Conservation (phyloP, 768 basidiomycete species). For the Pholiota conissans region DNA sequence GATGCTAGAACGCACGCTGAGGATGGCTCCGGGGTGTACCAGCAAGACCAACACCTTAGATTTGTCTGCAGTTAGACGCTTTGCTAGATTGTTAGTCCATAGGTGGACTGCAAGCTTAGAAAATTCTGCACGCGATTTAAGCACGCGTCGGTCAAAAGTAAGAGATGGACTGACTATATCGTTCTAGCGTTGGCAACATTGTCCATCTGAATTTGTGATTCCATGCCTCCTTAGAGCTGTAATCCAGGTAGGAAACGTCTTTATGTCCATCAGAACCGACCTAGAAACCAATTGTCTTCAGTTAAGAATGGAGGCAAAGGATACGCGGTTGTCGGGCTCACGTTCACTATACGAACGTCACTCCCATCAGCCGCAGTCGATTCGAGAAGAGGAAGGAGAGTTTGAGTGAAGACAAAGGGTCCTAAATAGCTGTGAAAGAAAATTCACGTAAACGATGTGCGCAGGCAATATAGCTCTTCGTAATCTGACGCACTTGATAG, state of each 20-base stretch:
- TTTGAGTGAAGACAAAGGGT: slow-evolving; percentile 25
- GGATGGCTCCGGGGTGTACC: slow-evolving; percentile 24
- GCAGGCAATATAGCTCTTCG: not conserved
- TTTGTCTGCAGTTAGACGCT: slow-evolving; percentile 14
- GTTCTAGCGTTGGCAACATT: slow-evolving; percentile 15
- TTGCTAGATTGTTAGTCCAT: slow-evolving; percentile 23
- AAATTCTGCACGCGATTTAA: slow-evolving; percentile 11
- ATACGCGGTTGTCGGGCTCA: not conserved
- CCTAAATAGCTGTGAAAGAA: slow-evolving; percentile 16
- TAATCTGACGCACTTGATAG: slow-evolving; percentile 15
- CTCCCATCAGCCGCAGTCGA: slow-evolving; percentile 16
- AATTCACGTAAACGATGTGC: not conserved
- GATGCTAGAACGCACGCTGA: slow-evolving; percentile 9
- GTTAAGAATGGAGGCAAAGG: not conserved
- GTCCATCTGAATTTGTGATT: slow-evolving; percentile 18
- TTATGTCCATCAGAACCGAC: slow-evolving; percentile 19
- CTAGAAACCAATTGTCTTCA: slow-evolving; percentile 5
- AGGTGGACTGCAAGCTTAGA: slow-evolving; percentile 25
- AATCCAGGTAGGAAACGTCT: slow-evolving; percentile 15
- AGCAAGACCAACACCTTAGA: slow-evolving; percentile 15
- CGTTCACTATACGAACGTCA: slow-evolving; percentile 25
- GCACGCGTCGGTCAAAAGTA: not conserved
- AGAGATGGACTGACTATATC: slow-evolving; percentile 15
- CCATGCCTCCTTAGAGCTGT: slow-evolving; percentile 20
- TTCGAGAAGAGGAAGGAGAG: slow-evolving; percentile 25